Evolutionary conservation across 495 filamentous ascomycete genomes (phyloP), one percentile per base, ranked within the genome.

Genomic region (Aspergillus haitiensis): DNA sequence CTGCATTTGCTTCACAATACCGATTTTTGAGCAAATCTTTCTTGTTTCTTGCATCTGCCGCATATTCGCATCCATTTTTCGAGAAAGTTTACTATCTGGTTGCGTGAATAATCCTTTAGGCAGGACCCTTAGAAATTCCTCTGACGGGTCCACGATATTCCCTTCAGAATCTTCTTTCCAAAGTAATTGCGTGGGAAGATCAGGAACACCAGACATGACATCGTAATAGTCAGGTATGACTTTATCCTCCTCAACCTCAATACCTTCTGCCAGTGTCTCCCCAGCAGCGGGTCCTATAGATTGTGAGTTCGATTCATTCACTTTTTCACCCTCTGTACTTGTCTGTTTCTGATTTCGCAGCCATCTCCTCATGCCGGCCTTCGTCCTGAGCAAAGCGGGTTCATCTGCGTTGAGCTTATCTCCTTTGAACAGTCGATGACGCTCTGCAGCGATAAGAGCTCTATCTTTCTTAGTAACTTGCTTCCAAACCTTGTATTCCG

Each of bases 1-100:
- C 71, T 98, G 95, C 94, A 99, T 99, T 77, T 99, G 94, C 80
- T 98, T 99, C 70, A 99, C 92, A 59, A 99, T 88, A 33, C 90
- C 86, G 68, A 98, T 93, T 72, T 98, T 98, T 3, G 92, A 92
- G 69, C 90, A 95, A 10, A 99, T 82, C 71, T 97, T 98, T 64
- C 95, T 81, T 0, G 94, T 98, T 59, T 97, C 93, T 71, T 99
- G 94, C 87, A 98, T 92, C 68, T 97, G 92, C 40, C 84, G 83
- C 78, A 98, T 88, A 65, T 99, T 99, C 52, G 85, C 85, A 60
- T 96, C 89, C 67, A 99, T 84, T 70, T 86, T 93, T 52, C 80
- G 80, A n/a, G 88, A 83, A 31, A 99, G 70, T 48, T 75, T 79
- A 68, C 92, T 91, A 33, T 88, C 81, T 5, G 91, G 88, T n/a